phyloP scores from a whole-genome alignment of 176 grass and related monocot genomes.

The Rhynchospora pubera region DNA sequence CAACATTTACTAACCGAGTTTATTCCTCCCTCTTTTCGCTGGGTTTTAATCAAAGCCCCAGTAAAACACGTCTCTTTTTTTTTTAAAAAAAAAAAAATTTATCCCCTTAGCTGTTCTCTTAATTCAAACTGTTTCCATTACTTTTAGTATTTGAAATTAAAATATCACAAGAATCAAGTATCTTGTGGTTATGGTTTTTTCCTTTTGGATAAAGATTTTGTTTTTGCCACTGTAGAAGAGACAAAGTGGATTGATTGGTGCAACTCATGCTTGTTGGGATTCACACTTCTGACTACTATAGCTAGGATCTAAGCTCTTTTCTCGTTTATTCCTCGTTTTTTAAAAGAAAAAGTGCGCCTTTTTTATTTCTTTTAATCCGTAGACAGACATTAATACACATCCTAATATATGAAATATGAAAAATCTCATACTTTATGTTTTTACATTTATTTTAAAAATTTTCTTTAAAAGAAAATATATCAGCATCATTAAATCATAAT shows the following conservation, averaged over 20 bases:
- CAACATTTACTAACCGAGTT: too few relatives aligned
- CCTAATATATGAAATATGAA: too few relatives aligned
- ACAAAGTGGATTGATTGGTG: slow-evolving; percentile 12
- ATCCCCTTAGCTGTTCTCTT: not conserved
- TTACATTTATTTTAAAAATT: too few relatives aligned
- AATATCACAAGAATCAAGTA: not conserved
- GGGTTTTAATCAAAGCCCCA: too few relatives aligned
- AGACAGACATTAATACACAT: too few relatives aligned
- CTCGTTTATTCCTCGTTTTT: not conserved
- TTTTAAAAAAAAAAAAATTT: too few relatives aligned
- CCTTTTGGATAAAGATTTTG: not conserved
- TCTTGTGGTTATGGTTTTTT: not conserved
- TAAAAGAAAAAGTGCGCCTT: not conserved
- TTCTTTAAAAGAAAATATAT: too few relatives aligned
- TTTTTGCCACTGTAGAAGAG: not conserved
- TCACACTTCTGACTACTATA: not conserved
- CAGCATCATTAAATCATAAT: too few relatives aligned
- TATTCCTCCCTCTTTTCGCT: too few relatives aligned
- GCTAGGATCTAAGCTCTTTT: not conserved
- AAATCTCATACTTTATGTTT: too few relatives aligned
- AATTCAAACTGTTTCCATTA: not conserved
- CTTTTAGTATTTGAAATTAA: not conserved
- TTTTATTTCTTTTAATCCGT: not conserved
- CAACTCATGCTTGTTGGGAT: slow-evolving; percentile 4
- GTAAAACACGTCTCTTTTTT: not conserved